These are phyloP conservation scores for Amphirosellinia nigrospora DNA, from an alignment of 495 filamentous ascomycete genomes.

Conservation along the genomic window DNA sequence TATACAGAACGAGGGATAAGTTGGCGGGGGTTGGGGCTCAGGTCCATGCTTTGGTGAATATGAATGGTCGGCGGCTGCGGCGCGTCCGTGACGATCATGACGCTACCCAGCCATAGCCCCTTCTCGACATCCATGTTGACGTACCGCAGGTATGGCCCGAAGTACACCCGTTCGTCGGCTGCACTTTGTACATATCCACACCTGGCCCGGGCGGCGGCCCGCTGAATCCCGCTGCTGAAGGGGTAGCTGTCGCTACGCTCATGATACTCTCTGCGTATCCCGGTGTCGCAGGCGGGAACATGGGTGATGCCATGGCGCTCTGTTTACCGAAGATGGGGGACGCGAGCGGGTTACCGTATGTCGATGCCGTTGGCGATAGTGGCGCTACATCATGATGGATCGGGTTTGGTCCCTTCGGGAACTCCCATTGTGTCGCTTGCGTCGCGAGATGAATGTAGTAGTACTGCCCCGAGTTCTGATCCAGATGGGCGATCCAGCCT, in stretches of 20 bases:
- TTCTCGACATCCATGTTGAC: slow-evolving; percentile 96
- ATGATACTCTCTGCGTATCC: slow-evolving; percentile 77
- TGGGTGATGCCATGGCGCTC: slow-evolving; percentile 74
- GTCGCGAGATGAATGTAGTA: slow-evolving; percentile 98
- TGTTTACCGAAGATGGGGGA: slow-evolving; percentile 78
- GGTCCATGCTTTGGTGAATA: slow-evolving; percentile 87
- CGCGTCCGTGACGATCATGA: slow-evolving; percentile 81
- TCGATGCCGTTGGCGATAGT: slow-evolving; percentile 78
- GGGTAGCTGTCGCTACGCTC: slow-evolving; percentile 75
- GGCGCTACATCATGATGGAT: slow-evolving; percentile 78
- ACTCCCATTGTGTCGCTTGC: slow-evolving; percentile 98
- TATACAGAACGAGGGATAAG: slow-evolving; percentile 84
- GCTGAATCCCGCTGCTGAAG: slow-evolving; percentile 72
- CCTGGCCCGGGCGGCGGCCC: slow-evolving; percentile 86
- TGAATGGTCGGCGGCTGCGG: slow-evolving; percentile 97
- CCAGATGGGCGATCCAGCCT: slow-evolving; percentile 97
- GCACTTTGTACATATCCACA: slow-evolving; percentile 89
- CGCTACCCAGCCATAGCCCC: slow-evolving; percentile 83
- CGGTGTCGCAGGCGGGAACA: slow-evolving; percentile 72
- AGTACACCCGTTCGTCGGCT: slow-evolving; percentile 97
- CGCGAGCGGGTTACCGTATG: slow-evolving; percentile 76
- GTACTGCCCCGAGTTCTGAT: slow-evolving; percentile 94
- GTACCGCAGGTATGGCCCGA: slow-evolving; percentile 93
- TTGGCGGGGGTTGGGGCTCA: slow-evolving; percentile 92
- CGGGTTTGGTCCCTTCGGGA: slow-evolving; percentile 89